These are phyloP conservation scores for Penicillium psychrofluorescens DNA, from an alignment of 495 filamentous ascomycete species.

Conservation along the genomic window DNA sequence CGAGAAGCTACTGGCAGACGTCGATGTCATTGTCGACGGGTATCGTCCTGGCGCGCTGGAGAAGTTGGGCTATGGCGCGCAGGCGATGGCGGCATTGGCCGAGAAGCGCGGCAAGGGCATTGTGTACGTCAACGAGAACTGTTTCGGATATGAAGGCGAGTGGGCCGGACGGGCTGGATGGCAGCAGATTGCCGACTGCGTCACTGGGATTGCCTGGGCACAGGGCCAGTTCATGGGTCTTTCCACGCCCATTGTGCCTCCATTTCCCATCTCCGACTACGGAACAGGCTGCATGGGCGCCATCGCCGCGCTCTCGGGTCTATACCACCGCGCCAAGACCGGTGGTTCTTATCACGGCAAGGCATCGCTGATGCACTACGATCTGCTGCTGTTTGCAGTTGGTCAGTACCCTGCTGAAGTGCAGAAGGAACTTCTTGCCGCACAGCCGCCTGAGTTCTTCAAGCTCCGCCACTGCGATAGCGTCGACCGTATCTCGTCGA, in stretches of 20 bases:
- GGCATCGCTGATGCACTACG: conserved; percentile 60
- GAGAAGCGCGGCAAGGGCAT: conserved; percentile 50
- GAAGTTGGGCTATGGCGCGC: conserved; percentile 54
- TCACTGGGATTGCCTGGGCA: conserved; percentile 63
- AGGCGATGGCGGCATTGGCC: conserved; percentile 44
- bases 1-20: conserved; percentile 49
- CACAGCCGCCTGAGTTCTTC: conserved; percentile 54
- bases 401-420: conserved; percentile 52
- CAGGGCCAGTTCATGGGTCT: conserved; percentile 69
- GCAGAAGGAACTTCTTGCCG: conserved; percentile 46
- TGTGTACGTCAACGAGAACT: conserved; percentile 67
- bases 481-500: conserved; percentile 63
- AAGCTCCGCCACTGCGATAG: conserved; percentile 60
- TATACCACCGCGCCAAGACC: conserved; percentile 52
- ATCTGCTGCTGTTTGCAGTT: conserved; percentile 57
- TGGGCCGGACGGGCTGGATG: conserved; percentile 45
- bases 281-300: conserved; percentile 63
- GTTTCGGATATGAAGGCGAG: conserved; percentile 54
- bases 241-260: conserved; percentile 64
- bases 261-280: conserved; percentile 78
- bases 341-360: conserved; percentile 61
- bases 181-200: conserved; percentile 50
- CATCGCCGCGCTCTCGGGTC: conserved; percentile 55
- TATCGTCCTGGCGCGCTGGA: conserved; percentile 62
- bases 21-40: conserved; percentile 57